These are phyloP conservation scores for Talaromyces wortmannii DNA, from an alignment of 495 filamentous ascomycete genomes.

Conservation along the genomic window DNA sequence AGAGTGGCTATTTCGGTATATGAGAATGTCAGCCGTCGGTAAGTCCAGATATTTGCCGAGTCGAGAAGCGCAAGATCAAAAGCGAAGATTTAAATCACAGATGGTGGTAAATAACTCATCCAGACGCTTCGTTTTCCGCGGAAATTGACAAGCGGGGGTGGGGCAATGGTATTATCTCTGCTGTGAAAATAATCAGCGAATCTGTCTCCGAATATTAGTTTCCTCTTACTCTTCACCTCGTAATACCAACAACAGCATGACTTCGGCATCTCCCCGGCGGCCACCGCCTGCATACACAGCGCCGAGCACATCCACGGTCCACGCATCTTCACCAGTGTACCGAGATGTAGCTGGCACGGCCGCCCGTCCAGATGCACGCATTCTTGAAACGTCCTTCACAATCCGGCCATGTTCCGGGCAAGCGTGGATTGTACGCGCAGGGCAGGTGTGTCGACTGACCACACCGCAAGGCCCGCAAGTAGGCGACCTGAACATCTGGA, in stretches of 20 bases:
- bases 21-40: neutral
- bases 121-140: neutral
- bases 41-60: neutral
- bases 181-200: neutral
- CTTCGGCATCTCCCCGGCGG: conserved; percentile 14
- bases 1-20: neutral
- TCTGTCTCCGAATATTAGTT: neutral
- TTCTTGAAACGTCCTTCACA: conserved; percentile 27
- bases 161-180: neutral
- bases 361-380: conserved; percentile 21
- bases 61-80: no score
- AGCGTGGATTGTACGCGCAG: conserved; percentile 56
- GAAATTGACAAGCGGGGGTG: neutral
- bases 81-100: neutral
- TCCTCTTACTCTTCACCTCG: neutral
- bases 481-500: conserved; percentile 79
- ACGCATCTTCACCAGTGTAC: conserved; percentile 31
- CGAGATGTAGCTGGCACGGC: conserved; percentile 32
- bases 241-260: neutral
- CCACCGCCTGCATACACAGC: conserved; percentile 37
- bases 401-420: conserved; percentile 48
- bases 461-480: conserved; percentile 73
- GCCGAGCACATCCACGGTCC: conserved; percentile 25
- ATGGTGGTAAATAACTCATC: no score
- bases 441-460: conserved; percentile 60